A percentile compares a stretch with the other conserved stretches of the same genome.
Conservation (phyloP, 225 moss, liverwort and hornwort genomes). For the Polytrichum formosum region DNA sequence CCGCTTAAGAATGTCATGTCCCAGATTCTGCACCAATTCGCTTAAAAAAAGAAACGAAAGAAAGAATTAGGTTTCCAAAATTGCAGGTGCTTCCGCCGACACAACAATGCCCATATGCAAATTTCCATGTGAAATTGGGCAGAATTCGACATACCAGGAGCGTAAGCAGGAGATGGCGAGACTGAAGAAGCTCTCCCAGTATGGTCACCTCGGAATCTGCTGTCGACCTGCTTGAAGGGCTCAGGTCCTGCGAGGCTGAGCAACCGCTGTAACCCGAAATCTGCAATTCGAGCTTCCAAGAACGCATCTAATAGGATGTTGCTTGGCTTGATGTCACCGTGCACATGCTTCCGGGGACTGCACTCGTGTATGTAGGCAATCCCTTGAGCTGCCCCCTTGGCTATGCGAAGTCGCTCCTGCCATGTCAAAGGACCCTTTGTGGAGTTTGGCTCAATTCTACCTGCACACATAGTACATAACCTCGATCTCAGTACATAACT, state of each 20-base stretch:
- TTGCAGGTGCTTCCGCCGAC: too few relatives aligned
- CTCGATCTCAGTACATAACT: too few relatives aligned
- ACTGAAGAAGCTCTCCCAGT: conserved; percentile 21
- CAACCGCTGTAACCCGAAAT: conserved; percentile 29
- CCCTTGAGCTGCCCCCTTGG: conserved; percentile 43
- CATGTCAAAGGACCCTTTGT: conserved; percentile 35
- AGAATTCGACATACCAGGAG: conserved; percentile 1
- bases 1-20: too few relatives aligned
- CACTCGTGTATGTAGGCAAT: conserved; percentile 61
- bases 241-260: conserved; percentile 31
- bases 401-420: conserved; percentile 18
- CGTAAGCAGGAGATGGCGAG: conserved; percentile 13
- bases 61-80: too few relatives aligned
- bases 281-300: conserved; percentile 41
- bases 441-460: conserved; percentile 15
- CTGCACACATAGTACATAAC: conserved; percentile 22
- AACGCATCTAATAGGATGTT: conserved; percentile 47
- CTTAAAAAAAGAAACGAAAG: too few relatives aligned
- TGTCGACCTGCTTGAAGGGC: conserved; percentile 22
- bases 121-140: too few relatives aligned
- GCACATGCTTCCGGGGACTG: conserved; percentile 39
- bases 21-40: too few relatives aligned
- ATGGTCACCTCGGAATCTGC: conserved; percentile 10
- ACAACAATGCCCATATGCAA: too few relatives aligned
- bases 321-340: conserved; percentile 43